Evolutionary conservation across 192 early-diverging fungal species (phyloP), one percentile per base, ranked within the genome.

Genomic region (Coemansia sp.): DNA sequence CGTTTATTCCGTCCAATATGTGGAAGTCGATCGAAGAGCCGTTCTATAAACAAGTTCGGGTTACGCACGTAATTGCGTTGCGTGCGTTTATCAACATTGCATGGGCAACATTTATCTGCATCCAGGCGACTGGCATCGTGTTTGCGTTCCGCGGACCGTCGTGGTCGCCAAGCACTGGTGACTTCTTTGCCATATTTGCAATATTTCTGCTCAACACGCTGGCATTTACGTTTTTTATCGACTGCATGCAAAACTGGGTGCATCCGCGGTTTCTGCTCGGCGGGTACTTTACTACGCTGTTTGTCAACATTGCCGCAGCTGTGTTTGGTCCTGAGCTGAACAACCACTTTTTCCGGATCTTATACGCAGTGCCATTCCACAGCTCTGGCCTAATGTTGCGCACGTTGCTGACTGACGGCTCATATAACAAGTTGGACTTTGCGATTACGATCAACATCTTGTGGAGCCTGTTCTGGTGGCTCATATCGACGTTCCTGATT

Each of bases 1-100:
- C 63, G 45, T 82, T 82, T 43, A 76, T 82, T 22, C 79, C 79
- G 23, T 82, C 79, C 8, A 82, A 82, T 43, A 76, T 82, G 79
- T 82, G 79, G 79, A 82, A 82, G 57, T 67, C 74, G 0, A 76
- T 82, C 51, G 73, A 76, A 57, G 71, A 72, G 70, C 74, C 74
- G 35, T 76, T 82, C 41, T 82, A 57, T 61, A 72, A 73, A 57
- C 69, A 75, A 14, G 66, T 76, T 16, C 53, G 45, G 22, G 47
- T 82, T 4, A 4, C 35, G 9, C 79, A 82, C 31, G 4, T 76
- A 21, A 72, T 82, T 5, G 61, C 39, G 14, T 50, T 76, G 29
- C 73, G 74, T 11, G 23, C 65, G 8, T 55, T 65, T 14, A 66
- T 82, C 57, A 76, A 72, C 54, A 16, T 76, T 1, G 31, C 58